Base-by-base conservation (phyloP, 2,329 filamentous ascomycete species). In the Rhinocladiella mackenziei region DNA sequence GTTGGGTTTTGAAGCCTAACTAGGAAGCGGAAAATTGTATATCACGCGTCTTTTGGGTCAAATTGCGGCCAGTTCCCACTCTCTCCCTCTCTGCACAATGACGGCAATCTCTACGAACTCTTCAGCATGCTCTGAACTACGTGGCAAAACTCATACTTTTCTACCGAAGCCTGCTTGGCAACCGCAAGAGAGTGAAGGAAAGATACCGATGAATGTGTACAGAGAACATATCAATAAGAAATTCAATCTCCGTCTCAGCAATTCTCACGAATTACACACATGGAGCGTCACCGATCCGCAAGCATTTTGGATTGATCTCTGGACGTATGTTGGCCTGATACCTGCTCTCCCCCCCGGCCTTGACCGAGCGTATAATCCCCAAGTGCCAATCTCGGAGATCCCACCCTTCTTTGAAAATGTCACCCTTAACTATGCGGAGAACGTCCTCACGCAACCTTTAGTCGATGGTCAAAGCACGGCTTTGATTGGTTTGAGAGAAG, bases 281-380 rank as follows among this genome's bases (percentile, higher is more conserved):
- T 70, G 67, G 67, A 64, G 60, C 28, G 60, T 66, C 5, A 50
- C 57, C 1, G 54, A 61, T n/a, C 58, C 64, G 3, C 66, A 69
- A 29, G 58, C 64, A 5, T 69, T 70, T 45, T 70, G 67, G 67
- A 57, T 62, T 13, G 63, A 68, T 51, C 52, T 69, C 10, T 67
- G 66, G 43, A 38, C 51, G 8, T 67, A 65, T 38, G 57, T 66
- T 1, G 35, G 28, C 3, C 50, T 70, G 11, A 19, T 48, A 8
- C 48, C 67, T 2, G 19, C 45, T 10, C 53, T 68, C 3, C 62
- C 64, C 8, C 32, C 50, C 4, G n/a, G 51, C 46, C 51, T 57
- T 18, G 63, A 43, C 3, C 56, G 54, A 39, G 66, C 67, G 10
- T 69, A 66, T 53, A 62, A 68, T 53, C 53, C 60, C 18, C 58